phyloP scores from a whole-genome alignment of 257 asterid species.

The Haberlea rhodopensis region DNA sequence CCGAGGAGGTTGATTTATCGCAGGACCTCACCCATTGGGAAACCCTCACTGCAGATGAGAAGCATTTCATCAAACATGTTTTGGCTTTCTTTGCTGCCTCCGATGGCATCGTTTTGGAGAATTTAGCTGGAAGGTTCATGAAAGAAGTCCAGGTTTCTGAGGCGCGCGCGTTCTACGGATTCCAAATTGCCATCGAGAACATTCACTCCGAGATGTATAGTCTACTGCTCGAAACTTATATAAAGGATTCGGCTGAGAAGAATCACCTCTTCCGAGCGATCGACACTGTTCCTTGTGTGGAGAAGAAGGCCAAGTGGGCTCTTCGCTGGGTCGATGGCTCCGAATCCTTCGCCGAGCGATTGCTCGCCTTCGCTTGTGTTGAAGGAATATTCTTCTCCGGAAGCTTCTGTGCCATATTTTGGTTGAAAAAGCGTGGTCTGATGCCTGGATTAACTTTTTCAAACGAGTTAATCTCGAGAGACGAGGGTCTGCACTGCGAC shows the following conservation, averaged over 20 bases:
- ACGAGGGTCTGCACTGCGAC: slow-evolving; percentile 74
- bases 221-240: slow-evolving; percentile 59
- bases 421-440: slow-evolving; percentile 85
- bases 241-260: slow-evolving; percentile 72
- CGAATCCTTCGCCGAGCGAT: slow-evolving; percentile 74
- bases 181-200: slow-evolving; percentile 62
- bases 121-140: slow-evolving; percentile 94
- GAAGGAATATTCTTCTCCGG: slow-evolving; percentile 88
- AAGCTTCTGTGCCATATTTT: slow-evolving; percentile 80
- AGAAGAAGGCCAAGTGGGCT: slow-evolving; percentile 89
- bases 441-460: slow-evolving; percentile 89
- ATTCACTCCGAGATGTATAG: slow-evolving; percentile 76
- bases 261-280: slow-evolving; percentile 58
- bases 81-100: slow-evolving; percentile 97
- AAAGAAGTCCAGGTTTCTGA: slow-evolving; percentile 87
- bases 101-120: slow-evolving; percentile 89
- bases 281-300: slow-evolving; percentile 79
- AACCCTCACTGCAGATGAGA: slow-evolving; percentile 54
- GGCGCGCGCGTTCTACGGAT: slow-evolving; percentile 83
- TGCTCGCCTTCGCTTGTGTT: slow-evolving; percentile 83
- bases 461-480: slow-evolving; percentile 55
- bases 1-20: slow-evolving; percentile 78
- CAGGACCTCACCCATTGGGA: slow-evolving; percentile 76
- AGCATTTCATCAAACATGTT: slow-evolving; percentile 74
- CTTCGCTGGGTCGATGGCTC: slow-evolving; percentile 86